phyloP scores from a whole-genome alignment of 768 basidiomycete genomes.

The Boletus sp. region DNA sequence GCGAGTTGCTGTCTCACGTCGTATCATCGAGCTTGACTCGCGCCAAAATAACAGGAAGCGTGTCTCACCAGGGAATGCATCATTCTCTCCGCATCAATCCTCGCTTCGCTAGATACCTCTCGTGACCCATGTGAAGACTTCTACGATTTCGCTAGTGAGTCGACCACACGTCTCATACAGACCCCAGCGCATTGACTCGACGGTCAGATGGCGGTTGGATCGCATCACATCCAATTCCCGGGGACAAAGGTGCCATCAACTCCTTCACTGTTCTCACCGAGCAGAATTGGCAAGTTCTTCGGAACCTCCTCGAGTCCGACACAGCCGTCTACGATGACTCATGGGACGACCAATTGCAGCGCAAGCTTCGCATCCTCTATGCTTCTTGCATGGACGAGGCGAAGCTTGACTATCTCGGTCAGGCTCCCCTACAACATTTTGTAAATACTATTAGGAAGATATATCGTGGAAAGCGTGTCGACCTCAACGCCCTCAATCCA shows the following conservation, averaged over 20 bases:
- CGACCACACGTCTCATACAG: not conserved
- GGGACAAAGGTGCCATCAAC: conserved; percentile 73
- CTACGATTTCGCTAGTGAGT: conserved; percentile 88
- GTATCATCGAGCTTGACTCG: not conserved
- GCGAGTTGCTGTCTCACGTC: not conserved
- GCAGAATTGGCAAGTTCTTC: conserved; percentile 76
- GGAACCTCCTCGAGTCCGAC: conserved; percentile 58
- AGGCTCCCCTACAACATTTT: conserved; percentile 65
- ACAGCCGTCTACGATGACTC: conserved; percentile 35
- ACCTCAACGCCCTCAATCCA: conserved; percentile 33
- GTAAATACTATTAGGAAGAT: conserved; percentile 57
- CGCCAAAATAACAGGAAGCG: conserved; percentile 40
- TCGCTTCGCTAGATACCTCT: conserved; percentile 73
- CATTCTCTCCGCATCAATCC: conserved; percentile 73
- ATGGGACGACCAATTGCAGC: conserved; percentile 54
- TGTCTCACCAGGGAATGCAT: conserved; percentile 84
- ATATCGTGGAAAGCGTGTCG: conserved; percentile 52
- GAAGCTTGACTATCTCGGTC: conserved; percentile 68
- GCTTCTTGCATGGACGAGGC: conserved; percentile 79
- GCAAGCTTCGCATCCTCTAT: conserved; percentile 72
- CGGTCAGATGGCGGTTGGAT: conserved; percentile 84
- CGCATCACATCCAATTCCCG: conserved; percentile 75
- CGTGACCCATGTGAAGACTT: conserved; percentile 96
- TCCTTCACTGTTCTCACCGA: conserved; percentile 69
- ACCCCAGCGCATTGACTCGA: conserved; percentile 2